phyloP scores from a whole-genome alignment of 2,329 filamentous ascomycete genomes.

The Claviceps pusilla region DNA sequence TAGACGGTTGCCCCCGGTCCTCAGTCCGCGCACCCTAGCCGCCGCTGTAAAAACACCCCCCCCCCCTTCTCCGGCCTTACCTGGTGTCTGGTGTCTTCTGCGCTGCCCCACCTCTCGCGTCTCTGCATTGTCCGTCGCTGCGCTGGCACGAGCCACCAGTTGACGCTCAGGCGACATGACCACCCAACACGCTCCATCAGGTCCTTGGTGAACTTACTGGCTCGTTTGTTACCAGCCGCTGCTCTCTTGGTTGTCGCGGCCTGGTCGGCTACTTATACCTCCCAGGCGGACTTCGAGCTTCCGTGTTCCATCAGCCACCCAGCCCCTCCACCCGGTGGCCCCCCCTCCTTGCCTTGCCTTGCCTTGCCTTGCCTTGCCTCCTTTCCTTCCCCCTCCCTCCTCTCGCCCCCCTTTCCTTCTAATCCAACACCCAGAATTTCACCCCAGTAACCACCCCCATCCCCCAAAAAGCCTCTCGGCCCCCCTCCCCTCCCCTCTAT shows the following conservation, averaged over 20 bases:
- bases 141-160: conserved; percentile 14
- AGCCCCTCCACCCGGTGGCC: conserved; percentile 8
- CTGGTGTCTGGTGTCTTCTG: background rate
- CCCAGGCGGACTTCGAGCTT: conserved; percentile 5
- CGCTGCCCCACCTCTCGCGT: conserved; percentile 2
- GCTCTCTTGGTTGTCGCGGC: background rate
- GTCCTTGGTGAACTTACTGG: background rate
- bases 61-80: background rate
- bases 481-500: conserved; percentile 7
- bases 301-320: conserved; percentile 17
- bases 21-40: background rate
- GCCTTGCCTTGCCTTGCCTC: conserved; percentile 4
- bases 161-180: background rate
- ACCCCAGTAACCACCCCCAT: conserved; percentile 4
- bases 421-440: conserved; percentile 8
- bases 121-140: conserved; percentile 7
- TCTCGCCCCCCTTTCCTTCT: conserved; percentile 8
- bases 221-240: background rate
- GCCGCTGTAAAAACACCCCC: background rate
- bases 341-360: conserved; percentile 8
- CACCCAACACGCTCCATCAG: conserved; percentile 2
- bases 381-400: conserved; percentile 7
- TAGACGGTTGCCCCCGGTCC: background rate
- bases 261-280: background rate
- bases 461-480: background rate